Base-by-base conservation (phyloP, 495 filamentous ascomycete species). In the Achaetomiella virescens region DNA sequence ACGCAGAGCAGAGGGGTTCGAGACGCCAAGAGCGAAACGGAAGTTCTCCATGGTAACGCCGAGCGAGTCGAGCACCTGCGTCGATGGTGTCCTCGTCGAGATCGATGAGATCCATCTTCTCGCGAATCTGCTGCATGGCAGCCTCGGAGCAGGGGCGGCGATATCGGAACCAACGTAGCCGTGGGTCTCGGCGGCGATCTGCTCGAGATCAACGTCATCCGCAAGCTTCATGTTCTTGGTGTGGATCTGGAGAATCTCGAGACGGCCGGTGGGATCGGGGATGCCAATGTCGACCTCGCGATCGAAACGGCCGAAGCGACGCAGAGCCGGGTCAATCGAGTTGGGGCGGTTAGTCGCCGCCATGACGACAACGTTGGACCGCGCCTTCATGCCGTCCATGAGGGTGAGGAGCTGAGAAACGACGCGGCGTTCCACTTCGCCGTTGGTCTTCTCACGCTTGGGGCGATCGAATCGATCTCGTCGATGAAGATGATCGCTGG, bases 191-290 rank as follows among this genome's bases (percentile, higher is more conserved):
- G 95, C 84, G 36, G 93, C 95, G 66, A 98, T 97, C 63, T 89
- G 84, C 78, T 96, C 91, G 20, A 98, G 85, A 68, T 98, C 93
- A 40, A 98, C 93, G 69, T 97, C 93, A 43, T 96, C 95, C 45
- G 77, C 90, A 27, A 98, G 83, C 81, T 97, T 98, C 93, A 98
- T 98, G 83, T 98, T 98, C 85, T 98, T 98, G 64, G 95, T 97
- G 79, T 98, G 93, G 61, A 98, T 98, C 73, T 91, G 88, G 46
- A 98, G 83, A 69, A 98, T 97, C 78, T 98, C 93, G 41, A 98
- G 88, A 83, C 95, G 93, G 59, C 93, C 93, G 66, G 93, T 97
- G 50, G 95, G 93, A 74, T 97, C 92, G 33, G 92, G 92, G 60
- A 97, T 96, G 61, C 92, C 91, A 63, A 97, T 96, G 67, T 97